A percentile compares a stretch with the other conserved stretches of the same genome.
These are phyloP conservation scores for Cercophora newfieldiana DNA, from an alignment of 495 filamentous ascomycete species.

Conservation along the genomic window DNA sequence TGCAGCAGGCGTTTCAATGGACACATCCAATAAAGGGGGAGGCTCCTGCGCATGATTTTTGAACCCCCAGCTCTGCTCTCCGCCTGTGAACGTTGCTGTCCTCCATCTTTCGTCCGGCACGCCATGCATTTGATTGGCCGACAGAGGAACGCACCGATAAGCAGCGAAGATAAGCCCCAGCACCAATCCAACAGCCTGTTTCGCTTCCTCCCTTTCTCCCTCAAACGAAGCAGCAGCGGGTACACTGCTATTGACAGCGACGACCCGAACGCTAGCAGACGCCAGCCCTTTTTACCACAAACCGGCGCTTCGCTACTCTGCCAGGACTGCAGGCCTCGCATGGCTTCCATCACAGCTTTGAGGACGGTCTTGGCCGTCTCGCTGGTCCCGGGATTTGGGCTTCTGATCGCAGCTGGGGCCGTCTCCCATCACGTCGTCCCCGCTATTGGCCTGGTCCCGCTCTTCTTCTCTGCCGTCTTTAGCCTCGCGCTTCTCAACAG, in stretches of 20 bases:
- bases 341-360: conserved; percentile 24
- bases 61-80: neutral
- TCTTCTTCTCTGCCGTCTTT: conserved; percentile 36
- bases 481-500: conserved; percentile 31
- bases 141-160: neutral
- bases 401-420: conserved; percentile 43
- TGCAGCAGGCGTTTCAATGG: neutral
- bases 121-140: neutral
- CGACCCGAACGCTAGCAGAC: neutral
- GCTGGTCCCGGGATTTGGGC: conserved; percentile 56
- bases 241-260: neutral
- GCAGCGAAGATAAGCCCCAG: neutral
- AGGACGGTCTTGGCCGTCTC: conserved; percentile 45
- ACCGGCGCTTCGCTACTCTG: neutral
- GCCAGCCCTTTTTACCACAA: neutral
- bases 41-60: neutral
- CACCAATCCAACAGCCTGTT: neutral
- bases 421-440: conserved; percentile 38
- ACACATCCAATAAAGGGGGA: neutral
- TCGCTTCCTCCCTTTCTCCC: neutral
- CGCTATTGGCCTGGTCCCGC: conserved; percentile 43
- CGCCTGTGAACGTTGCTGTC: too few relatives aligned
- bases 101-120: neutral
- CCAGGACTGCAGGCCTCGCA: neutral
- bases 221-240: neutral